These are phyloP conservation scores for Fomitopsis pulvina DNA, from an alignment of 768 basidiomycete species.

Conservation along the genomic window DNA sequence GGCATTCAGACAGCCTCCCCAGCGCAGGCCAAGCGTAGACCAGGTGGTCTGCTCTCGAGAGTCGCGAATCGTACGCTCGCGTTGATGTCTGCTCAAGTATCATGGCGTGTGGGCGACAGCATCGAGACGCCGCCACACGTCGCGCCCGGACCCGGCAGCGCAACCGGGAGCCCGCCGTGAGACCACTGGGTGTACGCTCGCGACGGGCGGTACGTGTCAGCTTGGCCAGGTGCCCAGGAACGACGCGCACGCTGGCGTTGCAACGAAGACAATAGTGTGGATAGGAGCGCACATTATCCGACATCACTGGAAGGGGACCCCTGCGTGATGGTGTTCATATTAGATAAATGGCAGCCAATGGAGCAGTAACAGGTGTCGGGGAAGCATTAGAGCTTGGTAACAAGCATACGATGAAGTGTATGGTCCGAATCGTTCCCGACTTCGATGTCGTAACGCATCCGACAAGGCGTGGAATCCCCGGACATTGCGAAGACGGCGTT, in stretches of 20 bases:
- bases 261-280: constrained; percentile 1
- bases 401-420: background rate
- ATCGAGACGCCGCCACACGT: background rate
- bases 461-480: background rate
- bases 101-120: background rate
- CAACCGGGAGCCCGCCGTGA: no score
- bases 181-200: no score
- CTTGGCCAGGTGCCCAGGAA: no score
- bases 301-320: constrained; percentile 1
- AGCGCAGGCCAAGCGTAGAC: no score
- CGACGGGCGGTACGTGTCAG: no score
- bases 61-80: no score
- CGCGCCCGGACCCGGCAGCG: background rate
- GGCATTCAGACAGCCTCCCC: no score
- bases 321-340: background rate
- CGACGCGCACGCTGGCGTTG: background rate
- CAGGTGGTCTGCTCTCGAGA: no score
- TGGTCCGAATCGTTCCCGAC: constrained; percentile 1
- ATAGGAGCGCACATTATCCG: constrained; percentile 6
- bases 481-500: no score
- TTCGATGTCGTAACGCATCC: background rate
- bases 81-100: no score
- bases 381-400: background rate
- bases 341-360: constrained; percentile 1
- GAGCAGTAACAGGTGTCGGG: background rate